Evolutionary conservation across 768 basidiomycete genomes (phyloP).

Genomic region (Floccularia luteovirens): DNA sequence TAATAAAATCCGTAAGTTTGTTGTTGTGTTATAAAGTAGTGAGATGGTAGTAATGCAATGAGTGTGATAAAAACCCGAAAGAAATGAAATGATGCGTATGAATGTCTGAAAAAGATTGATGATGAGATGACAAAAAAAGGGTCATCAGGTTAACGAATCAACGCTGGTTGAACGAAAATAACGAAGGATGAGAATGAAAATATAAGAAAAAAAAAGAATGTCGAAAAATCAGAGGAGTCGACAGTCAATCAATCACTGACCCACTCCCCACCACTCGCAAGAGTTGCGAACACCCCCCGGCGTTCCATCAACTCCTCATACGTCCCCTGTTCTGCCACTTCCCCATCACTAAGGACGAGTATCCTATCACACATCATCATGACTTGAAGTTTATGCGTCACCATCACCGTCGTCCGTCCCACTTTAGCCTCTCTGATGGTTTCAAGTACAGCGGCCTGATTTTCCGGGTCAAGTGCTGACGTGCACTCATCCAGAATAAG

Average conservation of each 20-base stretch:
- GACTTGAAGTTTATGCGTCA: constrained; percentile 86
- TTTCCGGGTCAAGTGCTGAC: constrained; percentile 80
- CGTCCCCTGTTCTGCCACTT: constrained; percentile 69
- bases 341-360: constrained; percentile 72
- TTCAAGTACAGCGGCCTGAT: constrained; percentile 77
- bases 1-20: too few relatives aligned
- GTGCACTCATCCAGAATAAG: constrained; percentile 94
- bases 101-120: too few relatives aligned
- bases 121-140: too few relatives aligned
- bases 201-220: constrained; percentile 2
- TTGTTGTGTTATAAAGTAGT: too few relatives aligned
- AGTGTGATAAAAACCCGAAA: too few relatives aligned
- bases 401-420: constrained; percentile 81
- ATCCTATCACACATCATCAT: constrained; percentile 93
- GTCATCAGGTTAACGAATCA: too few relatives aligned
- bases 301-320: constrained; percentile 64
- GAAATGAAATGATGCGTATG: too few relatives aligned
- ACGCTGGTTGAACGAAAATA: too few relatives aligned
- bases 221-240: constrained; percentile 2
- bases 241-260: constrained; percentile 14
- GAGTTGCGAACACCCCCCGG: constrained; percentile 65
- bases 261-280: constrained; percentile 73
- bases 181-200: constrained; percentile 1
- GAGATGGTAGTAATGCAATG: too few relatives aligned
- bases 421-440: constrained; percentile 58